Evolutionary conservation across 768 basidiomycete genomes (phyloP).

Genomic region (Boletellus ananas): DNA sequence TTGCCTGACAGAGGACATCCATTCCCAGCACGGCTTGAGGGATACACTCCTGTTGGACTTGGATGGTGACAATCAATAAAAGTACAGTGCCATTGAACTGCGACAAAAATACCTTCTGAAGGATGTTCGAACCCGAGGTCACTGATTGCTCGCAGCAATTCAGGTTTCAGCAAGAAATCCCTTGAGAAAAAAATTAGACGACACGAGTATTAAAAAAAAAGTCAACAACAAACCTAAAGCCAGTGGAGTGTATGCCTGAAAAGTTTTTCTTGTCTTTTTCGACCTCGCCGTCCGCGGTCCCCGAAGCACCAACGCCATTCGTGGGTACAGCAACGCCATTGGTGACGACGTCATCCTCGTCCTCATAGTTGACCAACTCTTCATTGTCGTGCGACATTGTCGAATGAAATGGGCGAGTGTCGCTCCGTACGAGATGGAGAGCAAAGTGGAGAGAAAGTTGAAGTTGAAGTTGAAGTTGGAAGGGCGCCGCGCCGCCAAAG

Average conservation of each 20-base stretch:
- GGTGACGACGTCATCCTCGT: constrained; percentile 76
- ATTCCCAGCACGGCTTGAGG: constrained; percentile 99
- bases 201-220: constrained; percentile 2
- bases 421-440: constrained; percentile 23
- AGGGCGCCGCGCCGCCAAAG: constrained; percentile 23
- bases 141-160: constrained; percentile 93
- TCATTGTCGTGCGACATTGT: constrained; percentile 83
- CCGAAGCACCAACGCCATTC: constrained; percentile 46
- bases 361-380: constrained; percentile 93
- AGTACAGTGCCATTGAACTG: neutral
- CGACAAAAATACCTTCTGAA: constrained; percentile 73
- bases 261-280: constrained; percentile 96
- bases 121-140: constrained; percentile 99
- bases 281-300: constrained; percentile 47
- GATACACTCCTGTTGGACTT: constrained; percentile 99
- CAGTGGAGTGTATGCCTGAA: constrained; percentile 99
- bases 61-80: neutral
- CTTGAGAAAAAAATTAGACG: constrained; percentile 40
- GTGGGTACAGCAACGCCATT: constrained; percentile 49
- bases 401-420: constrained; percentile 22
- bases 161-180: constrained; percentile 97
- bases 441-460: constrained; percentile 18
- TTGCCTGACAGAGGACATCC: constrained; percentile 99
- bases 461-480: constrained; percentile 14
- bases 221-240: constrained; percentile 72